Evolutionary conservation across 148 eudicot genomes (phyloP).

Genomic region (Rhododendron henanense): DNA sequence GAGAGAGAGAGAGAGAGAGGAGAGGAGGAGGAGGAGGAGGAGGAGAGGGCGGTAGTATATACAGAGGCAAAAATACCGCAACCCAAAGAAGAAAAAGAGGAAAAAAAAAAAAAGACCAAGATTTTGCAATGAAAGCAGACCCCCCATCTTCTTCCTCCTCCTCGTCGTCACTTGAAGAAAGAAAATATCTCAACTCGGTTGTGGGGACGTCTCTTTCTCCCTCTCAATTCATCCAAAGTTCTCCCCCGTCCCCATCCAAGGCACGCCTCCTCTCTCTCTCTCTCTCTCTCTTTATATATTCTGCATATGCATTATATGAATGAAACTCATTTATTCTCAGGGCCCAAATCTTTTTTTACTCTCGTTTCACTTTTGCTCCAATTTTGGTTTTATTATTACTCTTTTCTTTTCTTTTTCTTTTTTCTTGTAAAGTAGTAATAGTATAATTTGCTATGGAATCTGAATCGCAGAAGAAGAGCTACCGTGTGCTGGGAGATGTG

Average conservation of each 20-base stretch:
- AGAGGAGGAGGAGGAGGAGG: neutral
- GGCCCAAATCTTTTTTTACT: neutral
- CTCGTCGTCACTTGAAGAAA: neutral
- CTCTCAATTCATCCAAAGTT: conserved; percentile 25
- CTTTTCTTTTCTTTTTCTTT: neutral
- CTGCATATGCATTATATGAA: neutral
- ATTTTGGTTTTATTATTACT: neutral
- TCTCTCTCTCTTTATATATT: neutral
- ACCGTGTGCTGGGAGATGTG: conserved; percentile 52
- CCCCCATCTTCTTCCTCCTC: no score
- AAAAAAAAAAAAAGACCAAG: neutral
- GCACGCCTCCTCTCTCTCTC: neutral
- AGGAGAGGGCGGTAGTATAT: neutral
- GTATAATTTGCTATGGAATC: conserved; percentile 11
- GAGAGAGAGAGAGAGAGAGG: neutral
- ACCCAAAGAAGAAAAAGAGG: neutral
- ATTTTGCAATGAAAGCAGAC: neutral
- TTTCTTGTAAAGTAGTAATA: neutral
- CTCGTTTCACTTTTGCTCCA: neutral
- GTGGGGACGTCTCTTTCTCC: neutral
- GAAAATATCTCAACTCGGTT: neutral
- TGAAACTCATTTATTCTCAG: neutral
- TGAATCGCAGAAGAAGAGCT: conserved; percentile 56
- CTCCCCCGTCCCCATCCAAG: conserved; percentile 23
- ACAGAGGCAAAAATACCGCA: neutral